These are phyloP conservation scores for Sphaerulina vaccinii DNA, from an alignment of 2,329 filamentous ascomycete species.

Conservation along the genomic window DNA sequence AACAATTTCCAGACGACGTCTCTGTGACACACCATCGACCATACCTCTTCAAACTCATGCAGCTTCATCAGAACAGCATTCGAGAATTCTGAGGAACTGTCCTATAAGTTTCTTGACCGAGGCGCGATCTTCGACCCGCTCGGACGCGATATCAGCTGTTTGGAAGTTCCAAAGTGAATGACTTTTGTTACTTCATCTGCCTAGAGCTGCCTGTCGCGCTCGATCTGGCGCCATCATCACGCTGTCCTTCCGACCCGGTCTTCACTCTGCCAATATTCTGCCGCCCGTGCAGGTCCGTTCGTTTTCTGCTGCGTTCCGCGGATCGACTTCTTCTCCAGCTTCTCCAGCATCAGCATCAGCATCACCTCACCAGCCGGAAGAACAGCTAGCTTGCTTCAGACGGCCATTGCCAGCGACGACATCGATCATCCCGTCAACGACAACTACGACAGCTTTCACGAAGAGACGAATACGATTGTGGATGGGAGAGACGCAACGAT, in stretches of 20 bases:
- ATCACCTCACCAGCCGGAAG: not conserved
- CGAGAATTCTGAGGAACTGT: not conserved
- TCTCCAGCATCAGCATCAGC: conserved; percentile 2
- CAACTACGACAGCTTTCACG: conserved; percentile 2
- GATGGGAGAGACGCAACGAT: conserved; percentile 13
- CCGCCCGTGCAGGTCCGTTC: conserved; percentile 21
- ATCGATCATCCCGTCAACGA: conserved; percentile 2
- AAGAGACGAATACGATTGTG: not conserved
- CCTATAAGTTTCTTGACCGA: conserved; percentile 5
- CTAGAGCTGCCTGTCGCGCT: conserved; percentile 15
- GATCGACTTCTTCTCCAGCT: not conserved
- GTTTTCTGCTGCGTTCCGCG: conserved; percentile 17
- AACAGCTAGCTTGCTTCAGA: conserved; percentile 11
- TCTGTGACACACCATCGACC: not conserved
- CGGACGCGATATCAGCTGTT: conserved; percentile 9
- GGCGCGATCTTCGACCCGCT: conserved; percentile 3
- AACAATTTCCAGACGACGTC: too few relatives aligned
- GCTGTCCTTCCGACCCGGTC: conserved; percentile 16
- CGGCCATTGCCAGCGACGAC: conserved; percentile 5
- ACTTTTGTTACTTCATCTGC: conserved; percentile 3
- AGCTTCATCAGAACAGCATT: not conserved
- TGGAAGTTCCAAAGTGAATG: not conserved
- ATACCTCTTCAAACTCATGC: not conserved
- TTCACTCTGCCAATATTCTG: conserved; percentile 12
- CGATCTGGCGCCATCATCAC: conserved; percentile 6